Evolutionary conservation across 1,284 basidiomycete genomes (phyloP), one percentile per base, ranked within the genome.

Genomic region (Tilletiopsis washingtonensis): DNA sequence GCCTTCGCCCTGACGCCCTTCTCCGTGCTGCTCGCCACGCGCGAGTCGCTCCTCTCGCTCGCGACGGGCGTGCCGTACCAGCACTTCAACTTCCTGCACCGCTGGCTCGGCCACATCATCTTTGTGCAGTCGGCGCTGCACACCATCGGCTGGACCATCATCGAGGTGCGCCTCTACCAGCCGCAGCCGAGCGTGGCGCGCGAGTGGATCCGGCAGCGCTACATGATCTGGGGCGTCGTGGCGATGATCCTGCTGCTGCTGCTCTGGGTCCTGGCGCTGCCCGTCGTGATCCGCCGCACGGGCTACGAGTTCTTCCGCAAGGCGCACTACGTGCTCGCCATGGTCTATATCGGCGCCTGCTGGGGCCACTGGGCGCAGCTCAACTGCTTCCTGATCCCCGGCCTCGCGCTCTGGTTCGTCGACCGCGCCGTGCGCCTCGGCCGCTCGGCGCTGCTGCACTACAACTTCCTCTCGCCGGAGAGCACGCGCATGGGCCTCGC

Each of bases 41-140:
- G 55, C 29, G 55, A 57, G 44, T 45, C 40, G 20, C 19, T 57
- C 5, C 29, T 57, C 5, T 51, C 53, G 1, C 12, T 57, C 15
- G 15, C 51, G 6, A 57, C 55, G 3, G 55, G 55, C 29, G n/a
- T 57, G 7, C 55, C 55, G 3, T 56, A 56, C 29, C 53, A 57
- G 24, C 53, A 51, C 45, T 57, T 57, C 47, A 57, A 56, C 55
- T 57, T 57, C 27, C 45, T 57, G 3, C 55, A 57, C 32, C 52
- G 55, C 9, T 57, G 54, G 54, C 45, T 56, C 9, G 55, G 55
- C 5, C 45, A 56, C 40, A 51, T 57, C 47, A 57, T 57, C 44
- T 42, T 57, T 38, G 19, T 43, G 6, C 55, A 57, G 34, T 19
- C 36, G 14, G 17, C 32, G 17, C 19, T 56, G 15, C 55, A 57